Evolutionary conservation across 1,139 yeast genomes (phyloP).

Genomic region (Scheffersomyces stambukii): DNA sequence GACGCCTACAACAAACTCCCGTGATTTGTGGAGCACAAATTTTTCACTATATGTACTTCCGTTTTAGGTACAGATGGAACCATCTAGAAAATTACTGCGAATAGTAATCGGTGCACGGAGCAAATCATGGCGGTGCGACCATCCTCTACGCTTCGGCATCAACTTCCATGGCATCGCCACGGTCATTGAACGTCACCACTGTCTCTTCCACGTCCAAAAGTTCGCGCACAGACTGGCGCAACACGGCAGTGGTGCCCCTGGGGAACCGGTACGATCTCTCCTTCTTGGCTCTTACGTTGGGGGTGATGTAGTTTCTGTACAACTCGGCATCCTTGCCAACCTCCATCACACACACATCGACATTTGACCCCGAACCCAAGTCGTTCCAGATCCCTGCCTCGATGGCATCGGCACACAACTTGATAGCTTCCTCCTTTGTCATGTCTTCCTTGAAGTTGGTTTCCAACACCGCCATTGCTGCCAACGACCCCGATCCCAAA

Average conservation of each 20-base stretch:
- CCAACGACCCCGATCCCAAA: constrained; percentile 95
- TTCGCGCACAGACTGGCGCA: constrained; percentile 60
- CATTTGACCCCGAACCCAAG: constrained; percentile 97
- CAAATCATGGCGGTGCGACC: no score
- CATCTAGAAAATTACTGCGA: no score
- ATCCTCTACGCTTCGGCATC: constrained; percentile 60
- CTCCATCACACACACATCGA: constrained; percentile 96
- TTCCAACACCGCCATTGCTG: constrained; percentile 97
- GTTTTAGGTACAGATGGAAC: no score
- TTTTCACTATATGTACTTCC: no score
- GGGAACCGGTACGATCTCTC: constrained; percentile 77
- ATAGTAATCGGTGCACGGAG: no score
- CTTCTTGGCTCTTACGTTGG: constrained; percentile 81
- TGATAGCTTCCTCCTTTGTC: constrained; percentile 83
- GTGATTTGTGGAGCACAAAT: no score
- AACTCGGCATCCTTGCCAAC: constrained; percentile 81
- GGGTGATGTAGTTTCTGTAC: constrained; percentile 83
- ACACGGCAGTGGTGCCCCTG: constrained; percentile 87
- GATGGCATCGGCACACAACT: constrained; percentile 86
- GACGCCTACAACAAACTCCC: no score
- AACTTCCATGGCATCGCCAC: constrained; percentile 58
- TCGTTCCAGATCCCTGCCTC: constrained; percentile 99
- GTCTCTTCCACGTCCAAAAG: constrained; percentile 71
- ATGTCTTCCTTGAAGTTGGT: constrained; percentile 77
- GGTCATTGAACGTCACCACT: constrained; percentile 35